Percentiles rank a stretch among this genome's conserved stretches.
Conservation (phyloP, 345 rosid species). For the Raphanus sativus region DNA sequence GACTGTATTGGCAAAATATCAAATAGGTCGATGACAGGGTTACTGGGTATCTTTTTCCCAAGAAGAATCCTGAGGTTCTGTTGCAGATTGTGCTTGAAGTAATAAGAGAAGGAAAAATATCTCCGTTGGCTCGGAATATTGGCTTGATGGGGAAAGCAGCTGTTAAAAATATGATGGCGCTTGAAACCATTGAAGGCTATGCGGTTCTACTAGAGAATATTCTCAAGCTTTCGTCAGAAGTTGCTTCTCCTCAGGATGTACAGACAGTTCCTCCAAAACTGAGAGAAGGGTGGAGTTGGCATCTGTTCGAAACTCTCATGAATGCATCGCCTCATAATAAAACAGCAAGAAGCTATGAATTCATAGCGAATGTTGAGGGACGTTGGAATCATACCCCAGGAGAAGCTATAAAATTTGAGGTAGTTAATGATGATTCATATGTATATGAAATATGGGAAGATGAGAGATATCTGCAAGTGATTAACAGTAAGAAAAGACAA, state of each 20-base stretch:
- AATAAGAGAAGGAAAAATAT: slow-evolving; percentile 58
- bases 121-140: slow-evolving; percentile 60
- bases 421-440: slow-evolving; percentile 56
- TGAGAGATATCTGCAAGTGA: slow-evolving; percentile 48
- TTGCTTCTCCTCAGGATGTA: slow-evolving; percentile 61
- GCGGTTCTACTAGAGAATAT: slow-evolving; percentile 61
- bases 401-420: slow-evolving; percentile 42
- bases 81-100: slow-evolving; percentile 59
- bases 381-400: slow-evolving; percentile 61
- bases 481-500: slow-evolving; percentile 58
- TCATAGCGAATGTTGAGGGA: slow-evolving; percentile 60
- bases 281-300: slow-evolving; percentile 81
- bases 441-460: slow-evolving; percentile 84
- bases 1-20: slow-evolving; percentile 46
- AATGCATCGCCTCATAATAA: slow-evolving; percentile 48
- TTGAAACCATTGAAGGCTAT: slow-evolving; percentile 77
- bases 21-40: slow-evolving; percentile 86
- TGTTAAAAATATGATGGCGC: slow-evolving; percentile 72
- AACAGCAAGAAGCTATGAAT: slow-evolving; percentile 50
- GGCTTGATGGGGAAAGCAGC: slow-evolving; percentile 58
- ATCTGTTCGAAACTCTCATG: slow-evolving; percentile 51
- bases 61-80: slow-evolving; percentile 56
- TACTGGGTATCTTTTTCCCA: slow-evolving; percentile 85
- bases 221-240: slow-evolving; percentile 85
- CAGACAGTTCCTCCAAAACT: slow-evolving; percentile 48